Conservation (phyloP, 75 land plant genomes). For the Cupressus sempervirens region DNA sequence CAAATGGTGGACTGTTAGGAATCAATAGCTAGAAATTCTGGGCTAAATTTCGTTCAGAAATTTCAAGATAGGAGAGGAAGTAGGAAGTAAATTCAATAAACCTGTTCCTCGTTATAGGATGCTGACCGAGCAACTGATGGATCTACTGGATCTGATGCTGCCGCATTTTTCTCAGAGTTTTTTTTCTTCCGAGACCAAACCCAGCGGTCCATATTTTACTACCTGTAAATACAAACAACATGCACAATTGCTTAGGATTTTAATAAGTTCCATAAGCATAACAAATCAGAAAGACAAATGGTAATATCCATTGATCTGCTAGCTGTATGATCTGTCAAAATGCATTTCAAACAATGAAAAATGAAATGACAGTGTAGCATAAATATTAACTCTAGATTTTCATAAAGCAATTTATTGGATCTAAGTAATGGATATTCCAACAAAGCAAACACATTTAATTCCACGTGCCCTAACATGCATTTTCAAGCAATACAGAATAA, state of each 20-base stretch:
- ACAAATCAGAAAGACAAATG: neutral
- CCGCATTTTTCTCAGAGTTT: slow-evolving; percentile 53
- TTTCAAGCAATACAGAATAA: neutral
- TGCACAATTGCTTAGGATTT: neutral
- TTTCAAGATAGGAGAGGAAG: neutral
- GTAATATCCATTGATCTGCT: neutral
- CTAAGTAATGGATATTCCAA: neutral
- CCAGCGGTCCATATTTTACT: slow-evolving; percentile 35
- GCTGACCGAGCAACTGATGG: slow-evolving; percentile 21
- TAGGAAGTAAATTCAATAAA: neutral
- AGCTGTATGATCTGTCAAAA: slow-evolving; percentile 1
- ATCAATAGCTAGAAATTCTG: neutral
- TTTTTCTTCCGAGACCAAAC: slow-evolving; percentile 92
- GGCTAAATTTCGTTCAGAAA: neutral
- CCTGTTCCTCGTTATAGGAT: slow-evolving; percentile 17
- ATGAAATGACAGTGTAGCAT: neutral
- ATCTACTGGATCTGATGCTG: slow-evolving; percentile 24
- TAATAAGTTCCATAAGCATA: neutral
- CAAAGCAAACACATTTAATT: neutral
- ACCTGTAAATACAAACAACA: slow-evolving; percentile 10
- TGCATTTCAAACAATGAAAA: neutral
- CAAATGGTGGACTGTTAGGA: neutral
- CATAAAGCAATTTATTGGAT: neutral
- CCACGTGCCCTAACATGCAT: neutral
- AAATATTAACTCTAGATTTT: neutral